A percentile compares a stretch with the other conserved stretches of the same genome.
Evolutionary conservation across 2,329 filamentous ascomycete species (phyloP).

Genomic region (Aspergillus latus): DNA sequence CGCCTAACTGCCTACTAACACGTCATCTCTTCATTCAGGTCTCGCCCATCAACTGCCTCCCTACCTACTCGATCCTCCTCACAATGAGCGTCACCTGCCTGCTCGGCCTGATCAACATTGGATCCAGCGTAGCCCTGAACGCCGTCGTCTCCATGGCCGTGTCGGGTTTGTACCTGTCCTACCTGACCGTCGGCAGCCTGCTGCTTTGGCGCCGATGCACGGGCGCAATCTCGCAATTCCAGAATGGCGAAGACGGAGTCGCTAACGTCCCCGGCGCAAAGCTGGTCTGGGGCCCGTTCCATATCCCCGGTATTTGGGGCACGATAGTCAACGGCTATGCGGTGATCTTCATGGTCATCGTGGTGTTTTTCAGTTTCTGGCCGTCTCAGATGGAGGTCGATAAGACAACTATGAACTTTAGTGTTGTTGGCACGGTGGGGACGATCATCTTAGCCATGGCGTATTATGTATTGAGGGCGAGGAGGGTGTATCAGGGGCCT

Average conservation of each 20-base stretch:
- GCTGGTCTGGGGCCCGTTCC: constrained; percentile 34
- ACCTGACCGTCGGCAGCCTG: constrained; percentile 28
- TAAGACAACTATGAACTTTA: constrained; percentile 49
- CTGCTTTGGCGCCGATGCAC: constrained; percentile 30
- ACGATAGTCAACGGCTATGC: constrained; percentile 46
- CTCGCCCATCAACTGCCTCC: constrained; percentile 28
- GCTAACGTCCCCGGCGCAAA: constrained; percentile 28
- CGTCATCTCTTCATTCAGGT: constrained; percentile 14
- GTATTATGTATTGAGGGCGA: constrained; percentile 42
- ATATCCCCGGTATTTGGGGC: constrained; percentile 35
- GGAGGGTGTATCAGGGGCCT: constrained; percentile 35
- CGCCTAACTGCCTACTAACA: too few species aligned
- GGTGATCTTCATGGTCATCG: constrained; percentile 46
- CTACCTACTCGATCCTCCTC: constrained; percentile 26
- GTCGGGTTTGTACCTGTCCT: constrained; percentile 32
- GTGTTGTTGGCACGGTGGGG: constrained; percentile 43
- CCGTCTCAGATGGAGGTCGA: constrained; percentile 41
- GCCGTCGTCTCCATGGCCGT: constrained; percentile 36
- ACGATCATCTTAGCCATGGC: constrained; percentile 41
- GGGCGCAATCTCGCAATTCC: background rate
- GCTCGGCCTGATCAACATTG: constrained; percentile 36
- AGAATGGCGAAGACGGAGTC: constrained; percentile 18
- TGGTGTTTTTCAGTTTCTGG: constrained; percentile 53
- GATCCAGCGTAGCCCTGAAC: constrained; percentile 33
- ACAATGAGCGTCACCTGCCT: constrained; percentile 30